Evolutionary conservation across 257 asterid genomes (phyloP).

Genomic region (Petrea volubilis): DNA sequence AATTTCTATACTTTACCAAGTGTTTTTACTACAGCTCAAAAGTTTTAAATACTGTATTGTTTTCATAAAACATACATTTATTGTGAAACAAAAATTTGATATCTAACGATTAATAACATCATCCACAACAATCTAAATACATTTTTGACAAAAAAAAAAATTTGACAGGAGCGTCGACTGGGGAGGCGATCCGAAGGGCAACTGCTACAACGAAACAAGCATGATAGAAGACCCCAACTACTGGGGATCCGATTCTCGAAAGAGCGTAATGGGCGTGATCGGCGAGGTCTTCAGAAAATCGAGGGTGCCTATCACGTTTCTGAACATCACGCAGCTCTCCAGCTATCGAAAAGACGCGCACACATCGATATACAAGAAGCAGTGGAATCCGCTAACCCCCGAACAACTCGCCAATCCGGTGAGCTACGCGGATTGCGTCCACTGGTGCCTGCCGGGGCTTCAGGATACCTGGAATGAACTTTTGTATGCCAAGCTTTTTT

Average conservation of each 20-base stretch:
- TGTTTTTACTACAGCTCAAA: too few species aligned
- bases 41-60: too few species aligned
- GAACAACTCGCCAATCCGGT: conserved; percentile 53
- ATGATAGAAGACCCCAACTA: conserved; percentile 42
- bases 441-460: conserved; percentile 76
- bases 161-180: conserved; percentile 51
- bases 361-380: conserved; percentile 66
- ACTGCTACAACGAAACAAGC: conserved; percentile 60
- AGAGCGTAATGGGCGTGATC: conserved; percentile 47
- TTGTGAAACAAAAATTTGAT: too few species aligned
- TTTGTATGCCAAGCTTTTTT: conserved; percentile 50
- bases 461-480: conserved; percentile 78
- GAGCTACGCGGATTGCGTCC: conserved; percentile 65
- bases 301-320: conserved; percentile 43
- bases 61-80: too few species aligned
- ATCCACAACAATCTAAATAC: too few species aligned
- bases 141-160: not conserved
- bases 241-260: conserved; percentile 54
- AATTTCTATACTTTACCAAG: too few species aligned
- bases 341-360: conserved; percentile 70
- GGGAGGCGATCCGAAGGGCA: conserved; percentile 56
- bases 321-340: conserved; percentile 69
- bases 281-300: conserved; percentile 38
- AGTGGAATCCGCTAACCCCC: conserved; percentile 47
- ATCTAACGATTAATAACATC: too few species aligned